phyloP scores from a whole-genome alignment of 805 yeast species.

The Candida andamanensis region DNA sequence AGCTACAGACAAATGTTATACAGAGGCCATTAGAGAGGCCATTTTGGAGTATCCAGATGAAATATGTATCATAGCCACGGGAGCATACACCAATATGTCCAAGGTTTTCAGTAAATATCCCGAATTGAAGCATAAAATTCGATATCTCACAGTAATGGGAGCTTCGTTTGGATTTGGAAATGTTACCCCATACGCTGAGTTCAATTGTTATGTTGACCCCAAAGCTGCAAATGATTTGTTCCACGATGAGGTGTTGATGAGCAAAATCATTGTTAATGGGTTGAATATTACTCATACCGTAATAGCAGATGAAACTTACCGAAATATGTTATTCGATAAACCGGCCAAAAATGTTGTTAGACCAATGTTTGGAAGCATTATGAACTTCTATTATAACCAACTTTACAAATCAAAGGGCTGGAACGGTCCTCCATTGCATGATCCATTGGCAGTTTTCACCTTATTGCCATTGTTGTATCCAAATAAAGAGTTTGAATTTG shows the following conservation, averaged over 20 bases:
- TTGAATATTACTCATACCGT: constrained; percentile 68
- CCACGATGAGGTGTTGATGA: constrained; percentile 38
- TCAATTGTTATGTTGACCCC: constrained; percentile 73
- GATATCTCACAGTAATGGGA: constrained; percentile 69
- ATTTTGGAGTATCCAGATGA: constrained; percentile 41
- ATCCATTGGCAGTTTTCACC: constrained; percentile 66
- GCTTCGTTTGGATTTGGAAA: constrained; percentile 57
- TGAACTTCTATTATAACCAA: constrained; percentile 15
- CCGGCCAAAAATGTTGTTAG: constrained; percentile 35
- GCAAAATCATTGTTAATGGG: constrained; percentile 54
- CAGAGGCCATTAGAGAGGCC: constrained; percentile 39
- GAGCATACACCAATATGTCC: constrained; percentile 72
- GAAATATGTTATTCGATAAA: constrained; percentile 22
- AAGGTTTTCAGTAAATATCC: constrained; percentile 52
- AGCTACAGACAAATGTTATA: constrained; percentile 20
- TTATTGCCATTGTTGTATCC: constrained; percentile 42
- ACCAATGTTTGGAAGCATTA: constrained; percentile 17
- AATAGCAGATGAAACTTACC: constrained; percentile 34
- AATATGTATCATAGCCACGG: constrained; percentile 65
- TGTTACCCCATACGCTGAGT: constrained; percentile 56
- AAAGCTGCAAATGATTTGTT: constrained; percentile 62
- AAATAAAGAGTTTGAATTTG: constrained; percentile 15
- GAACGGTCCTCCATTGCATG: constrained; percentile 75
- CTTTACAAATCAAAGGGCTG: constrained; percentile 10
- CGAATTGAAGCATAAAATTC: constrained; percentile 43